Evolutionary conservation across 2,329 filamentous ascomycete species (phyloP).

Genomic region (Phyllosticta capitalensis): DNA sequence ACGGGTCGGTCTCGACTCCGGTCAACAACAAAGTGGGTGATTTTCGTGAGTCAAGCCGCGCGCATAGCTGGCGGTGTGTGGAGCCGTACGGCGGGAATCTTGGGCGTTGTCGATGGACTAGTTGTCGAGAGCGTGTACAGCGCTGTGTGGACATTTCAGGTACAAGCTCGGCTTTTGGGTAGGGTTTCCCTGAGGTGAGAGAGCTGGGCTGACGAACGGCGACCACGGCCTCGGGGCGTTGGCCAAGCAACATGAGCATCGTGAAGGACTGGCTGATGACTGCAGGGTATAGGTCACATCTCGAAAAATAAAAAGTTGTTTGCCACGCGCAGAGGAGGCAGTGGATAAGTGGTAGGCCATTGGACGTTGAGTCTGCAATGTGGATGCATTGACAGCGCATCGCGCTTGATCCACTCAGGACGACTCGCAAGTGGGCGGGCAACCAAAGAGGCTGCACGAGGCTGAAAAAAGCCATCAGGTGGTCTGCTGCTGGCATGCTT

Average conservation of each 20-base stretch:
- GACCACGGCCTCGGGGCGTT: slow-evolving; percentile 6
- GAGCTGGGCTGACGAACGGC: slow-evolving; percentile 2
- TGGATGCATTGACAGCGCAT: slow-evolving; percentile 12
- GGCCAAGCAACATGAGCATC: slow-evolving; percentile 6
- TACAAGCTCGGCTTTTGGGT: background rate
- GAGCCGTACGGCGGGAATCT: background rate
- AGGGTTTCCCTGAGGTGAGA: background rate
- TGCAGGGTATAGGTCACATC: background rate
- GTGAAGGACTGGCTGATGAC: background rate
- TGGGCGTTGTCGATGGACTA: background rate
- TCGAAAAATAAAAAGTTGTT: background rate
- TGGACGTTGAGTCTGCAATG: background rate
- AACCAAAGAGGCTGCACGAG: slow-evolving; percentile 7
- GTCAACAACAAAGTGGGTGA: background rate
- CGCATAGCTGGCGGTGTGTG: background rate
- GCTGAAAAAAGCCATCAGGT: slow-evolving; percentile 7
- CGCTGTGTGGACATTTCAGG: background rate
- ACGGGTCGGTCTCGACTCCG: background rate
- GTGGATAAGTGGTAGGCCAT: background rate
- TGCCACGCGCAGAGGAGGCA: background rate
- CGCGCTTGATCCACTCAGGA: slow-evolving; percentile 9
- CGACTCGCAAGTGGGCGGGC: background rate
- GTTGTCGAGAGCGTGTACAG: background rate
- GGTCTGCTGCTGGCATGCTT: background rate
- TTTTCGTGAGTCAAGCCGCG: background rate